Evolutionary conservation across 2,329 filamentous ascomycete genomes (phyloP).

Genomic region (Dothidotthia symphoricarpi): DNA sequence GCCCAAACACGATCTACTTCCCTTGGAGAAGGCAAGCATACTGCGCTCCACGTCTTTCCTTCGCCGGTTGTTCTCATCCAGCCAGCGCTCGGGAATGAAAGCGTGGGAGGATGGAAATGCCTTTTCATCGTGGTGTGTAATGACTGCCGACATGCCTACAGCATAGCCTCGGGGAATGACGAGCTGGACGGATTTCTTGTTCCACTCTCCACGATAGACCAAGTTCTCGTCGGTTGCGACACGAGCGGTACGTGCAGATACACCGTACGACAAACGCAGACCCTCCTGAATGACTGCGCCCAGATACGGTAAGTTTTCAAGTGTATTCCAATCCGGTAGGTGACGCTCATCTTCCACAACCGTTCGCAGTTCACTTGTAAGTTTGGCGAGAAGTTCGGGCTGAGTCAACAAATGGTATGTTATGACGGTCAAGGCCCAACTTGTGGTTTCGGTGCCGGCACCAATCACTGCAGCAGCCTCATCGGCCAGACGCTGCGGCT

Average conservation of each 20-base stretch:
- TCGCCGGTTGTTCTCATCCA: constrained; percentile 25
- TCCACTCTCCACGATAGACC: constrained; percentile 26
- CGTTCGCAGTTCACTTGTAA: constrained; percentile 24
- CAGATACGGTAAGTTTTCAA: constrained; percentile 34
- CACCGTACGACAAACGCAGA: constrained; percentile 28
- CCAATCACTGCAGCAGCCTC: constrained; percentile 35
- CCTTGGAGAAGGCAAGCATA: constrained; percentile 34
- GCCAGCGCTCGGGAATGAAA: constrained; percentile 34
- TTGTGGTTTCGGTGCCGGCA: constrained; percentile 38
- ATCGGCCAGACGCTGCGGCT: constrained; percentile 28
- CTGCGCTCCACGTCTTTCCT: constrained; percentile 27
- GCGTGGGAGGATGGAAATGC: constrained; percentile 24
- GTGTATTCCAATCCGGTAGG: constrained; percentile 16
- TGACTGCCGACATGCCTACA: constrained; percentile 26
- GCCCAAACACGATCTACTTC: constrained; percentile 33
- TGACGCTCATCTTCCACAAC: constrained; percentile 18
- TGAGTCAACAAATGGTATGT: constrained; percentile 32
- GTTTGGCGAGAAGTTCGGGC: constrained; percentile 18
- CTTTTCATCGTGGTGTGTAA: constrained; percentile 26
- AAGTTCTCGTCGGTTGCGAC: constrained; percentile 24
- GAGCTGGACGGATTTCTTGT: constrained; percentile 20
- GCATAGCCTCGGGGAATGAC: constrained; percentile 25
- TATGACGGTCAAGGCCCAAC: constrained; percentile 26
- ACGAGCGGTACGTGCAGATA: constrained; percentile 27
- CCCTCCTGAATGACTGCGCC: constrained; percentile 35